Conservation (phyloP, 2,329 filamentous ascomycete genomes). For the Clarireedia paspali region DNA sequence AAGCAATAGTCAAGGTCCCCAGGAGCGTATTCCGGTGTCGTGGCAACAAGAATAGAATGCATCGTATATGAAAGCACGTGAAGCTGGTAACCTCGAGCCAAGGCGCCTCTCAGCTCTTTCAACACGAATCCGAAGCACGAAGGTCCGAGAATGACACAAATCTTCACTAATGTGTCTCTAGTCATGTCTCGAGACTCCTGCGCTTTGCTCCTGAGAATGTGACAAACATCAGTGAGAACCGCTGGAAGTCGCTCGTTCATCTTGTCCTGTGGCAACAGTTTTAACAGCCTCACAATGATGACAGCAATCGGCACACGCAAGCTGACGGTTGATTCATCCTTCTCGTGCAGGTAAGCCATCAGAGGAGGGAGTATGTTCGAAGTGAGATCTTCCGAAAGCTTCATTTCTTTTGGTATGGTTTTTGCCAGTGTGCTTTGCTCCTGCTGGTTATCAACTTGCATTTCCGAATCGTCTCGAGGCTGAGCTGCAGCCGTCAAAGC, state of each 20-base stretch:
- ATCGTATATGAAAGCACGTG: slow-evolving; percentile 94
- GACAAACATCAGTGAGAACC: slow-evolving; percentile 84
- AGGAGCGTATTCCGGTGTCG: slow-evolving; percentile 63
- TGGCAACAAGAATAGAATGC: slow-evolving; percentile 77
- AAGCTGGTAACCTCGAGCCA: slow-evolving; percentile 82
- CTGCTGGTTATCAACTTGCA: slow-evolving; percentile 28
- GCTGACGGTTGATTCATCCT: slow-evolving; percentile 91
- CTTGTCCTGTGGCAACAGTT: slow-evolving; percentile 65
- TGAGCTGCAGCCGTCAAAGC: slow-evolving; percentile 52
- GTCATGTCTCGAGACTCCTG: slow-evolving; percentile 88
- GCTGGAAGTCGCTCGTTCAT: slow-evolving; percentile 70
- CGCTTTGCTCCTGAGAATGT: slow-evolving; percentile 83
- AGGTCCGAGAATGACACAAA: slow-evolving; percentile 72
- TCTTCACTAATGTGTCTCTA: slow-evolving; percentile 77
- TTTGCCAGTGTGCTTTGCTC: slow-evolving; percentile 42
- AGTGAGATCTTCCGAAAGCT: slow-evolving; percentile 64
- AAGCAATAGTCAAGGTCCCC: slow-evolving; percentile 90
- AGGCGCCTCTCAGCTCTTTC: slow-evolving; percentile 76
- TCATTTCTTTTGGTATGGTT: slow-evolving; percentile 59
- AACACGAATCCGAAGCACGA: slow-evolving; percentile 87
- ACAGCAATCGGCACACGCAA: slow-evolving; percentile 85
- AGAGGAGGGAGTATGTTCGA: slow-evolving; percentile 72
- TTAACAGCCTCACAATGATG: slow-evolving; percentile 80
- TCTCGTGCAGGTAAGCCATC: slow-evolving; percentile 81
- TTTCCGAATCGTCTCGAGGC: slow-evolving; percentile 24